Conservation (phyloP, 345 rosid species). For the Citrus maxima region DNA sequence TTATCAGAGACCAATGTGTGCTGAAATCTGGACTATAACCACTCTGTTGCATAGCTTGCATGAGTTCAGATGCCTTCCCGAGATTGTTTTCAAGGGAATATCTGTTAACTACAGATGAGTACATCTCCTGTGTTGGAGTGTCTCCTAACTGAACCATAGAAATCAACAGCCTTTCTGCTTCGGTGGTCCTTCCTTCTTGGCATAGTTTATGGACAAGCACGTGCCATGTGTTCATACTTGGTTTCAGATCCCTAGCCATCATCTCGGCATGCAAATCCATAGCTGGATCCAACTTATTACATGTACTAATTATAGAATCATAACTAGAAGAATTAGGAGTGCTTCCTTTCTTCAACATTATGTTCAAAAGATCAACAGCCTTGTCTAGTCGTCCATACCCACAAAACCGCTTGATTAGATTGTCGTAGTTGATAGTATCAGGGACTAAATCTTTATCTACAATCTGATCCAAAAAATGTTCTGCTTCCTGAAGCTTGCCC, state of each 20-base stretch:
- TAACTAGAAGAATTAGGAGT: slow-evolving; percentile 51
- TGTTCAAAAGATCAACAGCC: slow-evolving; percentile 60
- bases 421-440: slow-evolving; percentile 40
- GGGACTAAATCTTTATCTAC: slow-evolving; percentile 34
- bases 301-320: slow-evolving; percentile 49
- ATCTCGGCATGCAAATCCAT: slow-evolving; percentile 64
- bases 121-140: slow-evolving; percentile 60
- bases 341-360: slow-evolving; percentile 55
- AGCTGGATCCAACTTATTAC: slow-evolving; percentile 42
- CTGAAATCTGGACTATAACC: slow-evolving; percentile 70
- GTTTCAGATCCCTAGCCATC: slow-evolving; percentile 49
- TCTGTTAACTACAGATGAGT: slow-evolving; percentile 39
- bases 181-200: slow-evolving; percentile 36
- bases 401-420: slow-evolving; percentile 54
- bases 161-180: slow-evolving; percentile 52
- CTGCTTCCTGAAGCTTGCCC: slow-evolving; percentile 50
- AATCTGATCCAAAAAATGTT: slow-evolving; percentile 45
- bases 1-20: slow-evolving; percentile 77
- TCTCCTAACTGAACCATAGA: slow-evolving; percentile 45
- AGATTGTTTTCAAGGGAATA: slow-evolving; percentile 51
- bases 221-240: slow-evolving; percentile 48
- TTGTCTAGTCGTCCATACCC: slow-evolving; percentile 32
- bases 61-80: slow-evolving; percentile 52
- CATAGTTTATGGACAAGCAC: slow-evolving; percentile 39
- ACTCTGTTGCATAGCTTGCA: slow-evolving; percentile 57